Conservation (phyloP, 495 filamentous ascomycete genomes). For the Cercophora samala region DNA sequence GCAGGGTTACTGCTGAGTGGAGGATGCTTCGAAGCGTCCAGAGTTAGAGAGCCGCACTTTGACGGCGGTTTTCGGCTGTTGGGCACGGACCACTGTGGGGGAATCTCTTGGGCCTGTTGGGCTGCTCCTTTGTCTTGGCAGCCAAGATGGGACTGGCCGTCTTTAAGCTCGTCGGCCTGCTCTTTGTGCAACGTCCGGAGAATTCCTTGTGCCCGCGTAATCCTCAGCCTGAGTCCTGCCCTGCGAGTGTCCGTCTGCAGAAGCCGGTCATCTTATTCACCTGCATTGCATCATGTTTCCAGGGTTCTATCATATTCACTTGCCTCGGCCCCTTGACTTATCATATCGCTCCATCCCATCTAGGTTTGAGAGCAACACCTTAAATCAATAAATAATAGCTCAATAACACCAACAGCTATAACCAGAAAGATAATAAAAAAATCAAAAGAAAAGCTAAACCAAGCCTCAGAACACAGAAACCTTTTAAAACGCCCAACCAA, state of each 20-base stretch:
- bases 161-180: background rate
- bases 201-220: constrained; percentile 3
- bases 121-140: background rate
- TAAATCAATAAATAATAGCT: background rate
- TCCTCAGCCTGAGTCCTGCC: too few species aligned
- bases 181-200: constrained; percentile 4
- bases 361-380: too few species aligned
- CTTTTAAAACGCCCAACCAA: background rate
- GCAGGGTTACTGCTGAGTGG: background rate
- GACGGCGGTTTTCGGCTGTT: background rate
- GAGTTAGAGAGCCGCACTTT: background rate
- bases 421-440: too few species aligned
- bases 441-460: background rate
- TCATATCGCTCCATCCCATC: background rate
- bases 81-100: constrained; percentile 11
- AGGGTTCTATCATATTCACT: background rate
- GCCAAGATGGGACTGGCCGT: background rate
- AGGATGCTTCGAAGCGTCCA: background rate
- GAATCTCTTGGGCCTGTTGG: background rate
- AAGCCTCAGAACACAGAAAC: background rate
- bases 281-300: background rate
- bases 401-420: background rate
- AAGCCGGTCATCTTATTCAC: background rate
- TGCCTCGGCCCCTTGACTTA: background rate
- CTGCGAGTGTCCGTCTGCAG: background rate